Evolutionary conservation across 1,139 yeast species (phyloP).

Genomic region (Hemisphaericaspora xylofermentans): DNA sequence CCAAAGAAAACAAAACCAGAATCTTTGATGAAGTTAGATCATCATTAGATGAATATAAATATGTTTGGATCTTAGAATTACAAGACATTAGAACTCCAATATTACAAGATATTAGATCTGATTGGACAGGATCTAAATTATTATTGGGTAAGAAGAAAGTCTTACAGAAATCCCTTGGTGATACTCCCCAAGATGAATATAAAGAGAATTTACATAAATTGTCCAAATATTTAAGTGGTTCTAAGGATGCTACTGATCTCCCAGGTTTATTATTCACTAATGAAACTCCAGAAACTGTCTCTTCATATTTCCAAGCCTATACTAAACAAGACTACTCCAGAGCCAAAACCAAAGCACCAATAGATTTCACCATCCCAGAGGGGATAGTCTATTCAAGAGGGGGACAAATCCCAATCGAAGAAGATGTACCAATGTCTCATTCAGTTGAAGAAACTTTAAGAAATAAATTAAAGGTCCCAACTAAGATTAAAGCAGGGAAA

Average conservation of each 20-base stretch:
- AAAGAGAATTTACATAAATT: constrained; percentile 77
- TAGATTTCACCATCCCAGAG: constrained; percentile 80
- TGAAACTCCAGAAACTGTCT: constrained; percentile 81
- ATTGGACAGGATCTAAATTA: constrained; percentile 88
- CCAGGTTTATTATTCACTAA: constrained; percentile 87
- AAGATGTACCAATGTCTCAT: constrained; percentile 95
- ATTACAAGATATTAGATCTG: constrained; percentile 85
- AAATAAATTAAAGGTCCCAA: constrained; percentile 86
- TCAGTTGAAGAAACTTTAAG: constrained; percentile 91
- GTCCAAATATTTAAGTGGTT: constrained; percentile 44
- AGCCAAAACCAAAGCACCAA: constrained; percentile 81
- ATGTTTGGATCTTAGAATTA: constrained; percentile 80
- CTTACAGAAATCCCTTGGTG: constrained; percentile 88
- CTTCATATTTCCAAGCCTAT: constrained; percentile 77
- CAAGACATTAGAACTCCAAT: constrained; percentile 97
- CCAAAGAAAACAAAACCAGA: constrained; percentile 86
- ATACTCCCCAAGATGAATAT: constrained; percentile 84
- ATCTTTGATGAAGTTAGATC: constrained; percentile 87
- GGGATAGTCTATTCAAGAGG: constrained; percentile 95
- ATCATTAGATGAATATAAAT: constrained; percentile 72
- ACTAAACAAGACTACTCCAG: constrained; percentile 82
- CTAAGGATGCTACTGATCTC: constrained; percentile 59
- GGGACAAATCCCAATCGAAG: constrained; percentile 85
- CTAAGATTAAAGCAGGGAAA: constrained; percentile 86
- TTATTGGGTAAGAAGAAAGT: constrained; percentile 92